phyloP scores from a whole-genome alignment of 768 basidiomycete genomes.

The Coprinopsis sp. region DNA sequence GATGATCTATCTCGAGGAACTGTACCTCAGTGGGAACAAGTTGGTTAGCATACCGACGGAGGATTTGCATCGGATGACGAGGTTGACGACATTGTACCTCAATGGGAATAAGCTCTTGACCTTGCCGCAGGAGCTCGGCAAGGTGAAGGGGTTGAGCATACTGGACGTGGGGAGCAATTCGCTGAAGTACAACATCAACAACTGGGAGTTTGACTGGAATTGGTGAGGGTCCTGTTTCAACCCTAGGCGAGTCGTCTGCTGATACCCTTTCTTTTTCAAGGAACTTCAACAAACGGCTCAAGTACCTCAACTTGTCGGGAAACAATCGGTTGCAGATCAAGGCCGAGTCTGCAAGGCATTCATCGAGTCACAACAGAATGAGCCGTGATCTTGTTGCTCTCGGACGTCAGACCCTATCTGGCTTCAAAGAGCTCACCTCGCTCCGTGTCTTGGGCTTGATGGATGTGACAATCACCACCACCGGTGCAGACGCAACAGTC shows the following conservation, averaged over 20 bases:
- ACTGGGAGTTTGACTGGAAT: constrained; percentile 99
- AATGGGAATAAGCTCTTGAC: constrained; percentile 95
- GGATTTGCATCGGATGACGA: constrained; percentile 69
- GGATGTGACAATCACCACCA: constrained; percentile 84
- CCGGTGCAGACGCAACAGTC: constrained; percentile 41
- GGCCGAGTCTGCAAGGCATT: constrained; percentile 47
- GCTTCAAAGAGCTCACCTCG: constrained; percentile 82
- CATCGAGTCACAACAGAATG: constrained; percentile 22
- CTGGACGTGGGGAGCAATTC: constrained; percentile 93
- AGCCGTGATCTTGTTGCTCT: constrained; percentile 19
- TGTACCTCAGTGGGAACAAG: constrained; percentile 96
- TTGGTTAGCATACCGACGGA: constrained; percentile 86
- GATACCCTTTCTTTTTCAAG: constrained; percentile 34
- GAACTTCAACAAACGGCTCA: constrained; percentile 94
- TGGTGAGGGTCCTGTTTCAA: constrained; percentile 53
- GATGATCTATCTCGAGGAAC: constrained; percentile 67
- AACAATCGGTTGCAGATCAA: constrained; percentile 97
- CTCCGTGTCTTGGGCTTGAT: constrained; percentile 93
- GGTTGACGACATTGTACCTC: constrained; percentile 72
- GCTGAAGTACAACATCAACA: constrained; percentile 95
- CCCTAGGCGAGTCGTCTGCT: neutral
- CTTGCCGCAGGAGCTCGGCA: constrained; percentile 84
- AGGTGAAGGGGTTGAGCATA: constrained; percentile 69
- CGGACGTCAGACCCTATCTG: constrained; percentile 51
- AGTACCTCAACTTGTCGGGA: constrained; percentile 94